Conservation (phyloP, 78 protist species). For the Dictyostelium firmibasis region DNA sequence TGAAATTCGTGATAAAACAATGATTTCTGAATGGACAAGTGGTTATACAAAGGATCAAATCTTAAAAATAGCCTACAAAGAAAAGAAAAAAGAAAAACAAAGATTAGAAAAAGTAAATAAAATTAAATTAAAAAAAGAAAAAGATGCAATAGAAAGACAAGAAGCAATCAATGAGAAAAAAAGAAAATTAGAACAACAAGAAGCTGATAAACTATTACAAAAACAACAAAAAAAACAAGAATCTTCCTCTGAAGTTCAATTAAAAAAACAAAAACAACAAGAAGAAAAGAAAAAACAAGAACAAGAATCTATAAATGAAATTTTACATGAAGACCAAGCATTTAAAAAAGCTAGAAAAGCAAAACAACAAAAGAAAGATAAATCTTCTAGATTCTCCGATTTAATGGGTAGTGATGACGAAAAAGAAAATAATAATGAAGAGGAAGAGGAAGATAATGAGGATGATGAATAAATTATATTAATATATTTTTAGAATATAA, state of each 20-base stretch:
- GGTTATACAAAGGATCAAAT: constrained; percentile 28
- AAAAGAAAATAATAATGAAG: neutral
- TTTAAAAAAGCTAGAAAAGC: neutral
- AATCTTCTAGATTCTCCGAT: constrained; percentile 63
- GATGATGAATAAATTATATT: neutral
- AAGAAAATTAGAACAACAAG: neutral
- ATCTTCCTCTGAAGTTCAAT: neutral
- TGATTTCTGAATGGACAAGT: neutral
- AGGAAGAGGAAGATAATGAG: neutral
- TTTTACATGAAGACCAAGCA: constrained; percentile 15
- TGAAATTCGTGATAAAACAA: constrained; percentile 31
- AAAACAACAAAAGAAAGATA: constrained; percentile 18
- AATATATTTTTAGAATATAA: neutral
- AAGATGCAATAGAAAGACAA: neutral
- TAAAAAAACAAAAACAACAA: constrained; percentile 7
- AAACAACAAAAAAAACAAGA: neutral
- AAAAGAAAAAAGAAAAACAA: constrained; percentile 43
- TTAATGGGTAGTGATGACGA: constrained; percentile 4
- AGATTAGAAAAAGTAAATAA: constrained; percentile 9
- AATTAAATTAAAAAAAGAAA: neutral
- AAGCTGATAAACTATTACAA: neutral
- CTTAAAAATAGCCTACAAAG: constrained; percentile 29
- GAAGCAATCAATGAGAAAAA: neutral
- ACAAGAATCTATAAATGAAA: constrained; percentile 57
- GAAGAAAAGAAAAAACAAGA: constrained; percentile 5